Base-by-base conservation (phyloP, 192 early-diverging fungal genomes). In the Mortierella alpina region DNA sequence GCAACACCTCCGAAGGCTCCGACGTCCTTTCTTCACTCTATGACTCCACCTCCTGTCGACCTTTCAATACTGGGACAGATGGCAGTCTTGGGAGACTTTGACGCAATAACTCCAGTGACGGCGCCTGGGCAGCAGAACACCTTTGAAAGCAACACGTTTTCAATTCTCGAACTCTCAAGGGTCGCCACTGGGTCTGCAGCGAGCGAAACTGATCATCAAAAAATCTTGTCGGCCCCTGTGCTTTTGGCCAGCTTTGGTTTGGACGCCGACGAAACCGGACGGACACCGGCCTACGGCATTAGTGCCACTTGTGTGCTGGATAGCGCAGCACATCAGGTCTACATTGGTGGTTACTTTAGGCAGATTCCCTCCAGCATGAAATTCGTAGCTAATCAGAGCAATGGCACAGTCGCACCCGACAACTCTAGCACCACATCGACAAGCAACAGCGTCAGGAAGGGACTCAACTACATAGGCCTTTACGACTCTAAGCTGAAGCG, bases 21-120 rank as follows among this genome's bases (percentile, higher is more conserved):
- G 18, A 45, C 57, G 1, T 17, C 63, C 12, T 18, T 42, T 20
- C 13, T 62, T 10, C 47, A 41, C 12, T 12, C 74, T 0, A 58
- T 45, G 46, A n/a, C 66, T 1, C 48, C 75, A 5, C 75, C 75
- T 18, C 75, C 75, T 5, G 53, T 79, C 4, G 76, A 79, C 47
- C 72, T 79, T 72, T 20, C 63, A 0, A n/a, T 59, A 15, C 42
- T 79, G 42, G 76, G 76, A 2, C 76, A 70, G 31, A 72, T 79
- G 63, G 76, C 76, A 9, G 44, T 72, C 31, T 46, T 79, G 4
- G 76, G 76, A 9, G 76, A 79, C 12, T 79, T 79, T 61, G 76
- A 79, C 14, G 76, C 63, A 5, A 23, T 79, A 13, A 72, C 76
- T 13, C 76, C 76, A 7, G 61, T 79, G 6, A 20, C 71, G 10